Percentiles rank a stretch among this genome's conserved stretches.
phyloP scores from a whole-genome alignment of 1,139 yeast species.

The Suhomyces maxii region DNA sequence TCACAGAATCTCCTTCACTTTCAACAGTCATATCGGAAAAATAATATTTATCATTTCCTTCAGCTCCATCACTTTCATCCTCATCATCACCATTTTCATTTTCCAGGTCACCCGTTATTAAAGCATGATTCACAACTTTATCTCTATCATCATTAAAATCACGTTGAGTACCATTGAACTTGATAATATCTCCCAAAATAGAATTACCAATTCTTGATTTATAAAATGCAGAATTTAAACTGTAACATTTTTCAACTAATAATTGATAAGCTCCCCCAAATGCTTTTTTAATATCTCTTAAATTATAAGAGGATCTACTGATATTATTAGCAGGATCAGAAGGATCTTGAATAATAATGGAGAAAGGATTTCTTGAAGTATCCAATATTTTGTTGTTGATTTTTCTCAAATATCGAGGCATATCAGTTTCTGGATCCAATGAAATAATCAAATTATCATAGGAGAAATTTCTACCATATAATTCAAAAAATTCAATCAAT shows the following conservation, averaged over 20 bases:
- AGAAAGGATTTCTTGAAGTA: constrained; percentile 56
- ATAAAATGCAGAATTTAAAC: constrained; percentile 57
- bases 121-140: constrained; percentile 63
- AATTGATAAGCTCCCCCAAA: constrained; percentile 91
- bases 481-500: constrained; percentile 87
- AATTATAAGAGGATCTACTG: constrained; percentile 81
- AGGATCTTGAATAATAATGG: constrained; percentile 87
- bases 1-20: constrained; percentile 30
- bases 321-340: constrained; percentile 80
- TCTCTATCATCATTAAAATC: constrained; percentile 78
- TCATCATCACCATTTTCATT: constrained; percentile 17
- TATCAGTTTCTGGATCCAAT: constrained; percentile 50
- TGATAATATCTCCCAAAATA: constrained; percentile 78
- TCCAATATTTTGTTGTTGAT: constrained; percentile 53
- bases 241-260: constrained; percentile 69
- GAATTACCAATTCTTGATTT: constrained; percentile 71
- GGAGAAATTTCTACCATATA: constrained; percentile 91
- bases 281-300: constrained; percentile 78
- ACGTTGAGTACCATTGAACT: constrained; percentile 71
- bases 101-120: constrained; percentile 28
- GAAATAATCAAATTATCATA: constrained; percentile 76
- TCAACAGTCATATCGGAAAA: constrained; percentile 47
- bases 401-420: constrained; percentile 59
- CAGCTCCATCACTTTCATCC: constrained; percentile 32
- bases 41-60: constrained; percentile 41